These are phyloP conservation scores for Ampelocalamus luodianensis DNA, from an alignment of 176 grass and related monocot genomes.

Conservation along the genomic window DNA sequence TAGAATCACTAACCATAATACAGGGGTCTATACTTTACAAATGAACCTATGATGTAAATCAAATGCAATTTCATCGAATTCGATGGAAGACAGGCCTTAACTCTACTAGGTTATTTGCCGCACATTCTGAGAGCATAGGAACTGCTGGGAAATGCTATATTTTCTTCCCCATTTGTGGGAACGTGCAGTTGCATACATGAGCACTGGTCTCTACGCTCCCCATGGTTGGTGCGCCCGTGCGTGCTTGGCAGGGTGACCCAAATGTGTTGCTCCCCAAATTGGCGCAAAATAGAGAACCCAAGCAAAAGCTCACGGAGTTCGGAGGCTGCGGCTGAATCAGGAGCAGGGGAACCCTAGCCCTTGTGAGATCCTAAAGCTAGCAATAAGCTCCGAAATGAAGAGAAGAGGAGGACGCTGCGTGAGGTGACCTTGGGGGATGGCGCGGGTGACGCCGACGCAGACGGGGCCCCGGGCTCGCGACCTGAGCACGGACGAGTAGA, in stretches of 20 bases:
- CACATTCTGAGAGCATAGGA: no score
- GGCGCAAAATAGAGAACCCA: not conserved
- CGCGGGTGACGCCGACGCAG: conserved; percentile 75
- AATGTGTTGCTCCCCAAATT: not conserved
- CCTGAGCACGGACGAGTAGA: conserved; percentile 77
- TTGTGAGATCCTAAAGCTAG: not conserved
- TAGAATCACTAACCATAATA: not conserved
- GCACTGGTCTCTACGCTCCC: not conserved
- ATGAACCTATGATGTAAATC: not conserved
- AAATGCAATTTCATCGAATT: not conserved
- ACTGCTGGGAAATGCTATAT: no score
- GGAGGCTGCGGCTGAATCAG: not conserved
- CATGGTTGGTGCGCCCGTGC: not conserved
- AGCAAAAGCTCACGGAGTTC: not conserved
- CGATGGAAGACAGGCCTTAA: not conserved
- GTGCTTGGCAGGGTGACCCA: not conserved
- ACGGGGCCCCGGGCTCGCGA: conserved; percentile 62
- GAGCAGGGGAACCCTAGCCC: conserved; percentile 32
- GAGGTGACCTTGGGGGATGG: conserved; percentile 55
- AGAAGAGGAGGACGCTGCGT: not conserved
- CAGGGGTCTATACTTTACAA: not conserved
- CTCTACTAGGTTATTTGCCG: no score
- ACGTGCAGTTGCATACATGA: not conserved
- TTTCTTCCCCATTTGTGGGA: not conserved
- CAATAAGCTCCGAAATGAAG: not conserved